A percentile compares a stretch with the other conserved stretches of the same genome.
phyloP scores from a whole-genome alignment of 163 green algal species.

The Prototheca stagnorum region DNA sequence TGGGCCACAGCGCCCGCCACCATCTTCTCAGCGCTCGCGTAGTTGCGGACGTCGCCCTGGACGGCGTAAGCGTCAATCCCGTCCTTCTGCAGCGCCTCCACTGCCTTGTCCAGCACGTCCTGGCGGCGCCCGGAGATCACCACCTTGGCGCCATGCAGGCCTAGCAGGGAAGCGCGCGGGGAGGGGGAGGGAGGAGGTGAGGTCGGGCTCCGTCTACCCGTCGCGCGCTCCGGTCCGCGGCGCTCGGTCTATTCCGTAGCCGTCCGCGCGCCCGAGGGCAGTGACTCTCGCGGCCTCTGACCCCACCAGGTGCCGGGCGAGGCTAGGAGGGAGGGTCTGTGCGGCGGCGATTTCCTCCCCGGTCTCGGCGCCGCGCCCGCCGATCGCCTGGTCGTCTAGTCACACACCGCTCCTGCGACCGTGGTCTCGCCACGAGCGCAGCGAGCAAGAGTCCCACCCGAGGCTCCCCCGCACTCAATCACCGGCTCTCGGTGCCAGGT shows the following conservation, averaged over 20 bases:
- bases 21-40: slow-evolving; percentile 46
- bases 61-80: slow-evolving; percentile 37
- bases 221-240: too few species aligned
- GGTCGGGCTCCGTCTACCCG: too few species aligned
- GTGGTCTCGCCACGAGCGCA: too few species aligned
- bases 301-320: not conserved
- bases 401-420: too few species aligned
- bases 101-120: slow-evolving; percentile 52
- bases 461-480: too few species aligned
- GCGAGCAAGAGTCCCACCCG: too few species aligned
- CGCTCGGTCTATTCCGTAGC: not conserved
- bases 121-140: slow-evolving; percentile 67
- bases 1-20: slow-evolving; percentile 10
- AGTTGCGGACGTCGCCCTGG: slow-evolving; percentile 71
- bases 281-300: not conserved
- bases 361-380: too few species aligned
- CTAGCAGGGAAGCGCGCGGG: slow-evolving; percentile 21
- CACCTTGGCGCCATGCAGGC: slow-evolving; percentile 68
- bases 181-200: too few species aligned
- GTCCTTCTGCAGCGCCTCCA: slow-evolving; percentile 20
- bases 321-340: too few species aligned
- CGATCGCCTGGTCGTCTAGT: too few species aligned
- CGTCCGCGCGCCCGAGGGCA: not conserved
- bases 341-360: too few species aligned
- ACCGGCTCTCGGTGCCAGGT: too few species aligned